These are phyloP conservation scores for Marasmius sp. DNA, from an alignment of 1,284 basidiomycete genomes.

Conservation along the genomic window DNA sequence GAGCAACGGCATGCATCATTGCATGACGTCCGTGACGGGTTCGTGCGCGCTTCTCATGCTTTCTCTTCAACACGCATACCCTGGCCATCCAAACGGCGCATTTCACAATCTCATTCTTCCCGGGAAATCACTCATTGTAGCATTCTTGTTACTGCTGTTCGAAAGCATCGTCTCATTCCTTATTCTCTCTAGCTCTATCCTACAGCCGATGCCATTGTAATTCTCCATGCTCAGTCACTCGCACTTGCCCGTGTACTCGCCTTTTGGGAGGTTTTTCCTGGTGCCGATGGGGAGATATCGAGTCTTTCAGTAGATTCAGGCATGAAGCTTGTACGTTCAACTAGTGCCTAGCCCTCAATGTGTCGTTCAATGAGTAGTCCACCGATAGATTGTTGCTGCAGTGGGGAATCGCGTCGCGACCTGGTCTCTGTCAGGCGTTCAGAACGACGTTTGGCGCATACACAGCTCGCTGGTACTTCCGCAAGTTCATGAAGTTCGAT, in stretches of 20 bases:
- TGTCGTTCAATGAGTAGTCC: constrained; percentile 12
- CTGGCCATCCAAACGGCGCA: constrained; percentile 55
- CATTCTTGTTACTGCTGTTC: constrained; percentile 21
- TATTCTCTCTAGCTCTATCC: constrained; percentile 60
- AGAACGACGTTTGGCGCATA: constrained; percentile 65
- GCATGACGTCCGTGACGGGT: constrained; percentile 1
- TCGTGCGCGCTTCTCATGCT: constrained; percentile 11
- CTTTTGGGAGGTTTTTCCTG: constrained; percentile 77
- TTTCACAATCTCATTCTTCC: constrained; percentile 59
- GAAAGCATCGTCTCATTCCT: constrained; percentile 11
- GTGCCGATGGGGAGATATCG: constrained; percentile 48
- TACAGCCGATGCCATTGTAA: constrained; percentile 64
- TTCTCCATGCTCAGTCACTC: constrained; percentile 66
- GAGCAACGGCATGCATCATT: background rate
- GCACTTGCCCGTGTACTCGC: constrained; percentile 63
- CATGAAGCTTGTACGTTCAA: constrained; percentile 69
- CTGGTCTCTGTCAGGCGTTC: constrained; percentile 69
- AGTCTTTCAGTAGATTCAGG: constrained; percentile 68
- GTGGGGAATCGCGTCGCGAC: constrained; percentile 64
- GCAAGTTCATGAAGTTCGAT: constrained; percentile 50
- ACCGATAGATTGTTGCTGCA: constrained; percentile 66
- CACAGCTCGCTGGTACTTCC: constrained; percentile 75
- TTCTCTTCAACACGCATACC: constrained; percentile 29
- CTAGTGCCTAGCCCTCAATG: too few relatives aligned
- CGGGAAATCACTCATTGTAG: constrained; percentile 56